phyloP scores from a whole-genome alignment of 73 alveolate genomes.

The Urostyla sp. region DNA sequence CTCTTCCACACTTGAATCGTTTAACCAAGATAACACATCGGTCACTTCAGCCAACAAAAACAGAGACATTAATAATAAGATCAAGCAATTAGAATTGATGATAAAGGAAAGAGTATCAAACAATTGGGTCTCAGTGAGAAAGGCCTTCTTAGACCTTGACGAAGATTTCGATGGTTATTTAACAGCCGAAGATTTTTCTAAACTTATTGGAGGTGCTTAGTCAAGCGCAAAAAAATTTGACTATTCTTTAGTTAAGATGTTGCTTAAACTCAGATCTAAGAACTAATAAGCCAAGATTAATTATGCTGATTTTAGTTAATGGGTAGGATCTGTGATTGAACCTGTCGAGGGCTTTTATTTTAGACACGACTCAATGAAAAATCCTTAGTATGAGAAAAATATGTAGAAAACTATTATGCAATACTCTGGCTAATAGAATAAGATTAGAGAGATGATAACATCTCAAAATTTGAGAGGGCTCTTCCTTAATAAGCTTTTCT shows the following conservation, averaged over 20 bases:
- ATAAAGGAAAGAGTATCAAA: conserved; percentile 47
- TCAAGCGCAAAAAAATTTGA: conserved; percentile 34
- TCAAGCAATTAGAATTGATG: conserved; percentile 43
- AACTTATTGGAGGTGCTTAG: conserved; percentile 31
- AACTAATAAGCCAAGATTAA: conserved; percentile 43
- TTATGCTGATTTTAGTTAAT: conserved; percentile 57
- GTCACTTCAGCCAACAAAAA: background rate
- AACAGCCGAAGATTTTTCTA: conserved; percentile 61
- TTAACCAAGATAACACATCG: conserved; percentile 21
- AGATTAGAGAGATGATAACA: conserved; percentile 23
- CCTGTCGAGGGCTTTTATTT: conserved; percentile 69
- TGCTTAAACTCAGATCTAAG: conserved; percentile 37
- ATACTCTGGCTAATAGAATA: conserved; percentile 29
- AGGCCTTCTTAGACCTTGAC: conserved; percentile 72
- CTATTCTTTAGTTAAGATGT: conserved; percentile 56
- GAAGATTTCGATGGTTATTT: conserved; percentile 69
- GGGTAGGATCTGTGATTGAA: conserved; percentile 71
- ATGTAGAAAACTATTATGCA: conserved; percentile 35
- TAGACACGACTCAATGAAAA: conserved; percentile 65
- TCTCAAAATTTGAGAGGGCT: conserved; percentile 11
- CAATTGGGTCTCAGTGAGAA: conserved; percentile 72
- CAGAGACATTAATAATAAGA: conserved; percentile 2
- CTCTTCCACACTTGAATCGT: background rate
- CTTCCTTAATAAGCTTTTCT: conserved; percentile 37
- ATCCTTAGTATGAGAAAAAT: conserved; percentile 58